A percentile compares a stretch with the other conserved stretches of the same genome.
These are phyloP conservation scores for Crotalaria pallida DNA, from an alignment of 306 rosid species.

Conservation along the genomic window DNA sequence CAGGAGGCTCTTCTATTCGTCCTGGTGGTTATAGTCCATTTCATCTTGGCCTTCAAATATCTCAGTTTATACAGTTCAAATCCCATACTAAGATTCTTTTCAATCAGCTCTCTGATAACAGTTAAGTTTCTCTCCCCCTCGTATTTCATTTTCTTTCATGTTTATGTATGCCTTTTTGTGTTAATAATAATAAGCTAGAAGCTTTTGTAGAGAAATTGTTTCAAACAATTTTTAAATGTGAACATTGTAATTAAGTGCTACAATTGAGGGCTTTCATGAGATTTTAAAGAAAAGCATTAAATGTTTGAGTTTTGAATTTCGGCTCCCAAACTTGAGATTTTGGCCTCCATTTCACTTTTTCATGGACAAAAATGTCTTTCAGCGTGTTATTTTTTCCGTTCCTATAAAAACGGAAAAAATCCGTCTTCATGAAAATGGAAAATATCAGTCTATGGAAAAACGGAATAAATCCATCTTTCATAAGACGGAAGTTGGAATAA, in stretches of 20 bases:
- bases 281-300: too few relatives aligned
- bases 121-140: conserved; percentile 34
- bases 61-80: conserved; percentile 69
- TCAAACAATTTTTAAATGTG: not conserved
- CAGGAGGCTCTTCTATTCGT: conserved; percentile 68
- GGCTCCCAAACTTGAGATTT: too few relatives aligned
- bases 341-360: too few relatives aligned
- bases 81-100: conserved; percentile 47
- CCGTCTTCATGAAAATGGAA: too few relatives aligned
- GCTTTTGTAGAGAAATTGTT: not conserved
- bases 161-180: not conserved
- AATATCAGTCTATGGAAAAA: too few relatives aligned
- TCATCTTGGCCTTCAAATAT: conserved; percentile 62
- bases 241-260: not conserved
- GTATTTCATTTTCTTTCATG: not conserved
- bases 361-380: too few relatives aligned
- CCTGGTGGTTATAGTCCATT: conserved; percentile 73
- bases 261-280: not conserved
- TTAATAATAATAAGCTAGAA: not conserved
- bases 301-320: too few relatives aligned
- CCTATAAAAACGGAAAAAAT: too few relatives aligned
- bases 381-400: too few relatives aligned
- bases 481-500: too few relatives aligned
- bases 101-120: conserved; percentile 32
- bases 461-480: too few relatives aligned